Base-by-base conservation (phyloP, 306 rosid genomes). In the Ziziphus jujuba region DNA sequence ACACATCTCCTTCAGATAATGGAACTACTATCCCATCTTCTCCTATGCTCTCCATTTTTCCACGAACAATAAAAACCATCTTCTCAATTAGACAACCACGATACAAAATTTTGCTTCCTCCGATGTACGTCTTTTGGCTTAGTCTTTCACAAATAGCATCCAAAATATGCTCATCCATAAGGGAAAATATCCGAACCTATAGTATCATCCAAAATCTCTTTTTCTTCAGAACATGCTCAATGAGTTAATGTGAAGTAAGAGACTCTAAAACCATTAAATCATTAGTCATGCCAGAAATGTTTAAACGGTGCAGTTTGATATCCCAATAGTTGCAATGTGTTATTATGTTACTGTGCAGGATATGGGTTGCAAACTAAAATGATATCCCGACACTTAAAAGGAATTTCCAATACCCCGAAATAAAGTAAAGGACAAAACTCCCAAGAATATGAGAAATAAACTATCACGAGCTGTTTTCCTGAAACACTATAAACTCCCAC, bases 31-130 rank as follows among this genome's bases (percentile, higher is more conserved):
- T 82, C 69, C 91, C 89, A 68, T 85, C 92, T 72, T 82, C 93
- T 33, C 90, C 89, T 8, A 56, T 25, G 79, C 95, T 89, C 82
- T 79, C 89, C 82, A 88, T 72, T 81, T 78, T 82, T 20, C 98
- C 98, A 0, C 96, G 84, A 57, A 87, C 97, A n/a, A 92, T 55
- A 63, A 92, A 92, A 60, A 87, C 86, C 88, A 92, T 90, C 80
- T 92, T 89, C 79, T 89, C 95, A 9, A 92, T 72, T 17, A 84
- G 69, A 61, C 92, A 88, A 50, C 95, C 93, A 1, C 12, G 50
- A 57, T 62, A 61, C 59, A 92, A 64, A 66, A 87, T 67, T 65
- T 56, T 85, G 84, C 98, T 89, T 64, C 89, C 97, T 72, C 84
- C 68, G 57, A 92, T 89, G 54, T 92, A 92, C n/a, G 87, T 89